Conservation (phyloP, 208 protist species). For the Wallacemonas collosoma region DNA sequence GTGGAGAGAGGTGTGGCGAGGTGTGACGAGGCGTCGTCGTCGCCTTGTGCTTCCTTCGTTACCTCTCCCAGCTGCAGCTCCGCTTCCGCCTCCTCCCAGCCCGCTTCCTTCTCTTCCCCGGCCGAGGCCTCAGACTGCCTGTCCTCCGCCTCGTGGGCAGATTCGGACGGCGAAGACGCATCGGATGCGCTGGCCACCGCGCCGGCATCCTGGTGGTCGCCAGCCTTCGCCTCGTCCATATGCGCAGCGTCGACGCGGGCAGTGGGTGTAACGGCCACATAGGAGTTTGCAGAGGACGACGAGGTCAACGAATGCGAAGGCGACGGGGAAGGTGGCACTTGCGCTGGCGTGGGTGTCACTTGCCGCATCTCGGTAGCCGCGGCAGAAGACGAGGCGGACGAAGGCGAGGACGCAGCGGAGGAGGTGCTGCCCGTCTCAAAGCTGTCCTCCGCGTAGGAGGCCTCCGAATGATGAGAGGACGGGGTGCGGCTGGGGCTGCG, state of each 20-base stretch:
- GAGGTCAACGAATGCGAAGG: conserved; percentile 13
- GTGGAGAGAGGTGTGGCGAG: too few relatives aligned
- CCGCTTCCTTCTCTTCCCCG: too few relatives aligned
- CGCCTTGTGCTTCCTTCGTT: too few relatives aligned
- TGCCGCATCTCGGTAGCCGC: neutral
- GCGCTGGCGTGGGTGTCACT: conserved; percentile 15
- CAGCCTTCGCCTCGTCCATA: too few relatives aligned
- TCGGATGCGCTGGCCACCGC: too few relatives aligned
- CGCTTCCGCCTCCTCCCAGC: too few relatives aligned
- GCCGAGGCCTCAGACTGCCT: too few relatives aligned
- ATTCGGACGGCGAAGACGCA: too few relatives aligned
- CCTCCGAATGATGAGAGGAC: neutral
- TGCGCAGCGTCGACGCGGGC: neutral
- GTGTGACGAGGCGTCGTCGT: too few relatives aligned
- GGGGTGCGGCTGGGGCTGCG: neutral
- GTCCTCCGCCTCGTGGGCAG: too few relatives aligned
- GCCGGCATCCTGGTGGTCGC: too few relatives aligned
- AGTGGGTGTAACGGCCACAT: neutral
- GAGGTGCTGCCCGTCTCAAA: conserved; percentile 6
- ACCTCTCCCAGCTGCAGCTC: too few relatives aligned
- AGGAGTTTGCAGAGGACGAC: conserved; percentile 10
- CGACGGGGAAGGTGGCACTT: conserved; percentile 21
- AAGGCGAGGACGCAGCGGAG: neutral
- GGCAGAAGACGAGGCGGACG: neutral
- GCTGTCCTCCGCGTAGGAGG: conserved; percentile 15